Evolutionary conservation across 257 asterid species (phyloP).

Genomic region (Verbascum thapsus): DNA sequence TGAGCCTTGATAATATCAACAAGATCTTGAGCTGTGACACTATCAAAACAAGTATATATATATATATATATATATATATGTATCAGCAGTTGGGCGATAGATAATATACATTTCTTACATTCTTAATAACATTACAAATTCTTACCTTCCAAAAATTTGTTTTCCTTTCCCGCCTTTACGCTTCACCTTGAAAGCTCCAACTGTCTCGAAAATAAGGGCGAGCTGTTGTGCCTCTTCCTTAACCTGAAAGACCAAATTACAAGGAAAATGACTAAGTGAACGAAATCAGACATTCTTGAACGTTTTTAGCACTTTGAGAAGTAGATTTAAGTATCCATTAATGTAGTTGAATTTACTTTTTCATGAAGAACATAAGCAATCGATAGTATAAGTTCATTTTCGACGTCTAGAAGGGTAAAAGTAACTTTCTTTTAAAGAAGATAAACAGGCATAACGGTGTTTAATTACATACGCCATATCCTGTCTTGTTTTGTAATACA

Average conservation of each 20-base stretch:
- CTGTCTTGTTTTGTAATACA: too few relatives aligned
- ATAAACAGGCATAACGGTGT: background rate
- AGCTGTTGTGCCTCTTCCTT: conserved; percentile 96
- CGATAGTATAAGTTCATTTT: too few relatives aligned
- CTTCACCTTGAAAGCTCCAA: conserved; percentile 98
- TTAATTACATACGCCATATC: too few relatives aligned
- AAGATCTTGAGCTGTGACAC: conserved; percentile 96
- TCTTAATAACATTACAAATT: conserved; percentile 14
- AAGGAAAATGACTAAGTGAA: too few relatives aligned
- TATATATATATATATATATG: too few relatives aligned
- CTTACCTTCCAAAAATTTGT: conserved; percentile 87
- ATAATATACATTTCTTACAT: conserved; percentile 2
- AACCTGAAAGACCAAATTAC: conserved; percentile 44
- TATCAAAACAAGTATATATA: conserved; percentile 33
- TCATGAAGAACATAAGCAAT: too few relatives aligned
- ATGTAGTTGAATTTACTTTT: too few relatives aligned
- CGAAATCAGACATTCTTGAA: too few relatives aligned
- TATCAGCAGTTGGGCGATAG: conserved; percentile 24
- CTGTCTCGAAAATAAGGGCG: conserved; percentile 82
- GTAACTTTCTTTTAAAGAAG: too few relatives aligned
- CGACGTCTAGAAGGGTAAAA: too few relatives aligned
- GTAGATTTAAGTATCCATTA: too few relatives aligned
- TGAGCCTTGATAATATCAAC: conserved; percentile 97
- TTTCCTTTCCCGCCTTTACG: conserved; percentile 98
- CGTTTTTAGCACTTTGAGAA: too few relatives aligned